Base-by-base conservation (phyloP, 2,329 filamentous ascomycete species). In the Pseudocercospora fijiensis region DNA sequence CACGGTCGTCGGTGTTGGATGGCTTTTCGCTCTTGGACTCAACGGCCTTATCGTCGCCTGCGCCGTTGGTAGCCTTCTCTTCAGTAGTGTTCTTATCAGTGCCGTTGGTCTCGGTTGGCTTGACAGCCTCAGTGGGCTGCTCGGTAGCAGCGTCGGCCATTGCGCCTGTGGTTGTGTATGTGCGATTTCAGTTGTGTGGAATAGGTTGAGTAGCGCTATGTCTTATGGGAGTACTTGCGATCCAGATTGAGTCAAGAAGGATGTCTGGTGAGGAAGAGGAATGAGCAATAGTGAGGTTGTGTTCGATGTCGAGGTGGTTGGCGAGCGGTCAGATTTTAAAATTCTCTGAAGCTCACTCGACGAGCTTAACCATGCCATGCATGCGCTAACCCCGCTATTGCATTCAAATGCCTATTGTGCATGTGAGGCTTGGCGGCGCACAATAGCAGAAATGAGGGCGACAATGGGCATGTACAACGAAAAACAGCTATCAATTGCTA, bases 121-220 rank as follows among this genome's bases (percentile, higher is more conserved):
- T 65, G 30, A 61, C 57, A 26, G 62, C 60, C 56, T 64, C 63
- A 43, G 62, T 60, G 26, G 62, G 60, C 60, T 67, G 65, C 61
- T 58, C 62, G 41, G 58, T 60, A 53, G 63, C 57, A 61, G 65
- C 67, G 64, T 68, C 66, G 60, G 68, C 68, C 68, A 70, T 70
- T 37, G 56, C 61, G 47, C 53, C 24, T 33, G 11, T 8, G 28
- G 28, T 41, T 30, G 10, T 27, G 28, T 33, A 37, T n/a, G 53
- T 26, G 53, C 53, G 28, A 56, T 11, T 33, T 56, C 18, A 33
- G 24, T n/a, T 56, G 53, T 37, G 53, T 27, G 51, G 8, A 16
- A 41, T 7, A 24, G 33, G 30, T 51, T 11, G 57, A 26, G 22
- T 18, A 43, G 37, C n/a, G 43, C 43, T 47, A 26, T 43, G 28